Base-by-base conservation (phyloP, 768 basidiomycete species). In the Amylocystis lapponica region DNA sequence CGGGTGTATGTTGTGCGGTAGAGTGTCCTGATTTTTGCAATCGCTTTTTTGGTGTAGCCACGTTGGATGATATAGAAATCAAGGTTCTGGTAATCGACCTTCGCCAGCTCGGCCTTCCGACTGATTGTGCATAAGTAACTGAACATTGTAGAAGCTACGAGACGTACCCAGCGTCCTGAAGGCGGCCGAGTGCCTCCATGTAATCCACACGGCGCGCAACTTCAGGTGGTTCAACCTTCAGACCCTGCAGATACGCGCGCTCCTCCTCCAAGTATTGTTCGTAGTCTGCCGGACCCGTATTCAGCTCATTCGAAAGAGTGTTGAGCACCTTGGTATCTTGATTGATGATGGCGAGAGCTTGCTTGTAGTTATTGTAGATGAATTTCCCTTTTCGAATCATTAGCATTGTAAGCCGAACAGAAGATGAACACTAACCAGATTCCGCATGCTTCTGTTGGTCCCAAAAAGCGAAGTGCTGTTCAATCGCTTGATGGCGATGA, bases 401-500 rank as follows among this genome's bases (percentile, higher is more conserved):
- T 8, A 40, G 23, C 26, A 27, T 5, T 27, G 23, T n/a, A 14
- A 45, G 11, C n/a, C 7, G 8, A 10, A 32, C 13, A 32, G 3
- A 3, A 22, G 14, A 29, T 29, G 26, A 33, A 35, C 33, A 21
- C 37, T 25, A 47, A 61, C 62, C 59, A 0, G 56, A 39, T 3
- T 48, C 49, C 0, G 43, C 45, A 35, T 59, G 54, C n/a, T 59
- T 57, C 14, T 55, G 46, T 1, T 27, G 35, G 29, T 51, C 49
- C 55, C 59, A 63, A n/a, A 44, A 48, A 0, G 8, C 19, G 14
- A 57, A 54, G 26, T 53, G 48, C 22, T 39, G 31, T 9, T 57
- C 50, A n/a, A 64, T 58, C 0, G 46, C 50, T 30, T 61, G 59
- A n/a, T 51, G 55, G 1, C 55, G 54, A 45, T 63, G 63, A 31